Evolutionary conservation across 805 yeast species (phyloP), one percentile per base, ranked within the genome.

Genomic region (Starmerella ratchasimensis): DNA sequence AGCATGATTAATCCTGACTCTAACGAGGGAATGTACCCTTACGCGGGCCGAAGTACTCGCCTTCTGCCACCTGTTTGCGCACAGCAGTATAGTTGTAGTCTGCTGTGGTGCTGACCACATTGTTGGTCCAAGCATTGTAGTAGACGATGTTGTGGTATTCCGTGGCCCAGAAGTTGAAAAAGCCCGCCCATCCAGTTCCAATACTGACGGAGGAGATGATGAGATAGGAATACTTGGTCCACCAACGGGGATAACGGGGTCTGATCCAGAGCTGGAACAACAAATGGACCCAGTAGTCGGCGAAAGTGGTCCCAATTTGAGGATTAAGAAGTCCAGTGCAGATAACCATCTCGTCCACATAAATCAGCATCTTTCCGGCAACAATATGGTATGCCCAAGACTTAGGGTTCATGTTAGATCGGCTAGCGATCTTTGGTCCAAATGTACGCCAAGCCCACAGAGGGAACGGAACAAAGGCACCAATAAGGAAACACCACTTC

Each of bases 401-500:
- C 24, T 25, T 6, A n/a, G 22, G 21, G 37, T 8, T 14, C 14
- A 35, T 7, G 20, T 27, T 16, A 22, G 20, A 4, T 20, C 34
- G 14, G 37, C 28, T 17, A 15, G 37, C 37, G 6, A 34, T 9
- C 15, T 3, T 6, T 11, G 32, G 32, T 4, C 23, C 30, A 14
- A 31, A 32, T 25, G 16, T 29, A 2, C 51, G 41, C 3, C 22
- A 34, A 2, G 37, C 29, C 35, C 46, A 42, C 22, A 51, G 42
- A 7, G 48, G 39, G 20, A 41, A 30, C 5, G 52, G 47, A 26
- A 39, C 42, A 52, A 64, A 31, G 0, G 55, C 55, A 8, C 82
- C 82, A 39, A 74, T 60, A 24, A 76, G 57, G 62, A 76, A 77
- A 44, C 77, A 68, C 68, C 72, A 76, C 52, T 70, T 69, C 45